Conservation (phyloP, 2,329 filamentous ascomycete genomes). For the Uncinocarpus reesii region DNA sequence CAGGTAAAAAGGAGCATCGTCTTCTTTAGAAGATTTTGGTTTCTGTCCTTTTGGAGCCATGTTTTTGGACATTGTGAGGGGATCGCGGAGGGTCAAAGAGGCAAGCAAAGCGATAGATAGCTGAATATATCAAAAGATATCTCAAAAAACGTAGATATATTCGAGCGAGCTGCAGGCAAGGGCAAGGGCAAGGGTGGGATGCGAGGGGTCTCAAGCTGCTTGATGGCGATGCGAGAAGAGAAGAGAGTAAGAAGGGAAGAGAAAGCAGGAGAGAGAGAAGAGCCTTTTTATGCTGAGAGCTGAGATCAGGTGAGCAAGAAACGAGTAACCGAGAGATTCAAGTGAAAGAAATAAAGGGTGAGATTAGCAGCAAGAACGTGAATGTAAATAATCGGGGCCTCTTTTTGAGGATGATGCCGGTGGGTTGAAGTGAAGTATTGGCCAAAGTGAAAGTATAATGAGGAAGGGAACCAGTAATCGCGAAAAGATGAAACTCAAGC, state of each 20-base stretch:
- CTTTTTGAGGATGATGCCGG: not conserved
- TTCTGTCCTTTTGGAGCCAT: not conserved
- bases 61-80: not conserved
- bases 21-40: not conserved
- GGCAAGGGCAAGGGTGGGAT: not conserved
- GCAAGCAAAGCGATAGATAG: slow-evolving; percentile 5
- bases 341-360: slow-evolving; percentile 2
- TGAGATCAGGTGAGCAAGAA: slow-evolving; percentile 1
- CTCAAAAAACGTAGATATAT: not conserved
- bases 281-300: slow-evolving; percentile 12
- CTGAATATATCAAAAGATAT: too few species aligned
- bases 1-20: not conserved
- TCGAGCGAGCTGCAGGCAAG: not conserved
- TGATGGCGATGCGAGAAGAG: too few species aligned
- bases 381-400: not conserved
- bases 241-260: slow-evolving; percentile 14
- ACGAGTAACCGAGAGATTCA: not conserved
- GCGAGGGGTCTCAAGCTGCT: too few species aligned
- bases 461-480: not conserved
- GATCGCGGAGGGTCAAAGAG: not conserved
- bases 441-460: not conserved
- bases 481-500: not conserved
- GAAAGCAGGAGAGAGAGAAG: slow-evolving; percentile 6
- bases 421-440: not conserved
- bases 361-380: not conserved